phyloP scores from a whole-genome alignment of 2,329 filamentous ascomycete genomes.

The Bipolaris sorokiniana region DNA sequence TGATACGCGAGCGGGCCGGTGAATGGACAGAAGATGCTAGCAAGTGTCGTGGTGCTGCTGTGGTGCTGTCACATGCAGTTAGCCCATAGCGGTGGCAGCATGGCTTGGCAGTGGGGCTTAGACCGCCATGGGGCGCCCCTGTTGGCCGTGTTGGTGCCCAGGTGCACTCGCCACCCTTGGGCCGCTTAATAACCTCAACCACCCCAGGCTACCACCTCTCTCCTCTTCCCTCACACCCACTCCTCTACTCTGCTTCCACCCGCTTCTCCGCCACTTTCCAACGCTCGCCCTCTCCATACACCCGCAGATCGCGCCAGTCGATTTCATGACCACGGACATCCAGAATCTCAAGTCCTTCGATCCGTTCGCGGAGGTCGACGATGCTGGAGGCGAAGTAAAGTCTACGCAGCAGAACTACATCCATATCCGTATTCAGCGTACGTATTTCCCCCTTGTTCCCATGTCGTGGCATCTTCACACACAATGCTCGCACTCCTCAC shows the following conservation, averaged over 20 bases:
- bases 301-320: conserved; percentile 40
- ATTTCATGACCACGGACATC: conserved; percentile 48
- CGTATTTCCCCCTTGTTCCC: conserved; percentile 55
- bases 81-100: not conserved
- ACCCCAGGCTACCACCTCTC: not conserved
- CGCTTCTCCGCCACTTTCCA: conserved; percentile 9
- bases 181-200: conserved; percentile 13
- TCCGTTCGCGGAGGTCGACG: conserved; percentile 99
- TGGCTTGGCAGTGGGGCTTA: conserved; percentile 16
- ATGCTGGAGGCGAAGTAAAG: conserved; percentile 95
- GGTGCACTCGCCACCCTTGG: conserved; percentile 16
- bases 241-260: conserved; percentile 9
- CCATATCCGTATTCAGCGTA: conserved; percentile 99
- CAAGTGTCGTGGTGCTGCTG: not conserved
- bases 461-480: not conserved
- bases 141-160: conserved; percentile 3
- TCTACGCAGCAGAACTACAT: conserved; percentile 92
- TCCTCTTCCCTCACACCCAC: conserved; percentile 5
- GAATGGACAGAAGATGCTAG: not conserved
- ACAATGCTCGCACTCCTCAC: not conserved
- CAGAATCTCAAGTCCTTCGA: conserved; percentile 63
- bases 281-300: conserved; percentile 9
- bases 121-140: conserved; percentile 10
- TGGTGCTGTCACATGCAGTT: not conserved
- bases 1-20: not conserved